Evolutionary conservation across 1,284 basidiomycete species (phyloP), one percentile per base, ranked within the genome.

Genomic region (Irpex lacteus): DNA sequence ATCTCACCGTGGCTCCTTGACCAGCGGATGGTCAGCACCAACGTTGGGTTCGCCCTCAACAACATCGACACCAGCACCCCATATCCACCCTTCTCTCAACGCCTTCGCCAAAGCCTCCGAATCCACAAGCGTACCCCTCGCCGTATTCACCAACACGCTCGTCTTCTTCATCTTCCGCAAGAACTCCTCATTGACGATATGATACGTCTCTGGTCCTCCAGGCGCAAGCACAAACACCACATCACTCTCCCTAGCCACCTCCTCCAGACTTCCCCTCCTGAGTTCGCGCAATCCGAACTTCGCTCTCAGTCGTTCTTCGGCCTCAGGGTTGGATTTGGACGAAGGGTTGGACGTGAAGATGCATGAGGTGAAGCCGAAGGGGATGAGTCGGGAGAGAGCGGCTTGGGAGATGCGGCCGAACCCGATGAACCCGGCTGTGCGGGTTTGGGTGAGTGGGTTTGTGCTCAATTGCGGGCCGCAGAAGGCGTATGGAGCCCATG

Each of bases 11-110:
- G 88, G 86, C 65, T 94, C 87, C 69, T 84, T 85, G 44, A 98
- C 87, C 53, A 98, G 77, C 0, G 91, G 89, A 74, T 98, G 95
- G 69, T 92, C 88, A 2, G 79, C 75, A 0, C 76, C 71, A 37
- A 98, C 82, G 57, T 91, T 78, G 0, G 97, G 97, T 76, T 99
- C 97, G 37, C 94, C 94, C 68, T 96, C 94, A 9, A 98, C 87
- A 38, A 98, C 97, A 75, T 99, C 97, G 5, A 99, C 72, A 0
- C 94, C 97, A 0, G 97, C 97, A 21, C 90, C 96, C 81, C 91
- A 97, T 52, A 98, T 91, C 83, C 88, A 87, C 2, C 85, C 85
- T 66, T 89, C 85, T 57, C 81, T 78, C 55, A 98, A 77, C 0
- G 96, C 96, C 65, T 84, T 86, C 1, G 90, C 90, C 7, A 99